A percentile compares a stretch with the other conserved stretches of the same genome.
phyloP scores from a whole-genome alignment of 164 flowering plant species.

The Warburgia ugandensis region DNA sequence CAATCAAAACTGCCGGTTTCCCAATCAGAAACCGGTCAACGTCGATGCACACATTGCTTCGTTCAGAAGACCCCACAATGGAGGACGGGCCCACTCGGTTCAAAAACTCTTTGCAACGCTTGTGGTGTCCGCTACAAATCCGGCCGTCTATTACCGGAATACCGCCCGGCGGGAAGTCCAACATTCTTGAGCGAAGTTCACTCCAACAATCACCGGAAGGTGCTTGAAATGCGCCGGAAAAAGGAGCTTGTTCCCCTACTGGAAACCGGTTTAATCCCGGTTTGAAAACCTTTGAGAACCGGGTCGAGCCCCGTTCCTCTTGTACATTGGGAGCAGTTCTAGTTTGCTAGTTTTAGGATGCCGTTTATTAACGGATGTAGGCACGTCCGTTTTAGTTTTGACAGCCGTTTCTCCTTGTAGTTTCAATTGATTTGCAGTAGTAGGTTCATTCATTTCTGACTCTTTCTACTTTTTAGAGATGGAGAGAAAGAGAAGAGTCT shows the following conservation, averaged over 20 bases:
- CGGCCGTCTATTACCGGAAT: slow-evolving; percentile 74
- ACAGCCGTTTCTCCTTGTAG: too few relatives aligned
- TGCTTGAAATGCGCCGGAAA: slow-evolving; percentile 54
- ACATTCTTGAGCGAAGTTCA: slow-evolving; percentile 51
- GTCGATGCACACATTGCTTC: slow-evolving; percentile 63
- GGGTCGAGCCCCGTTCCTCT: too few relatives aligned
- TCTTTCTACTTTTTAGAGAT: too few relatives aligned
- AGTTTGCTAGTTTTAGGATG: too few relatives aligned
- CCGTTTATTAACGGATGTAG: too few relatives aligned
- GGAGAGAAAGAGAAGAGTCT: too few relatives aligned
- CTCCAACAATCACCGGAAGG: slow-evolving; percentile 72
- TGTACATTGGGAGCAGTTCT: too few relatives aligned
- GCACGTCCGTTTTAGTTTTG: too few relatives aligned
- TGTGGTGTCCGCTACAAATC: too few relatives aligned
- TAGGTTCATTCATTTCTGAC: too few relatives aligned
- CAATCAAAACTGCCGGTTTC: slow-evolving; percentile 13
- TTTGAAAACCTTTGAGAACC: slow-evolving; percentile 29
- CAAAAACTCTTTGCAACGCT: slow-evolving; percentile 77
- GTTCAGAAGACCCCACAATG: slow-evolving; percentile 78
- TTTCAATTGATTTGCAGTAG: too few relatives aligned
- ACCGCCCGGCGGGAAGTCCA: slow-evolving; percentile 77
- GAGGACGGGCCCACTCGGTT: slow-evolving; percentile 73
- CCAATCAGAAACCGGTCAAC: slow-evolving; percentile 18
- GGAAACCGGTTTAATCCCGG: slow-evolving; percentile 15
- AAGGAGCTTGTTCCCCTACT: slow-evolving; percentile 30